These are phyloP conservation scores for Exophiala spinifera DNA, from an alignment of 2,329 filamentous ascomycete genomes.

Conservation along the genomic window DNA sequence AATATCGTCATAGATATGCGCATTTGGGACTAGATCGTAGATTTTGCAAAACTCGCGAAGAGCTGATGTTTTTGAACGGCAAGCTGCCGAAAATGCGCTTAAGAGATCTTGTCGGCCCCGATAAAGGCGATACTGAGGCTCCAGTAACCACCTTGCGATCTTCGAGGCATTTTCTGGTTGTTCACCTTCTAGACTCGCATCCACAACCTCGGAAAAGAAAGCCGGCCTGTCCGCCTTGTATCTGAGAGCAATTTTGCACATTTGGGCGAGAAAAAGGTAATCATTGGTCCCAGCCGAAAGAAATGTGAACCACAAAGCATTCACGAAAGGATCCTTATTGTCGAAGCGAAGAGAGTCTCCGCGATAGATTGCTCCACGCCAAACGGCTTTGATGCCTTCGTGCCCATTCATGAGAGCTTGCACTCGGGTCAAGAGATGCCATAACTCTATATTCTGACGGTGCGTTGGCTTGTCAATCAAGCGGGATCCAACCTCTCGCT, in stretches of 20 bases:
- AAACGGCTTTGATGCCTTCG: conserved; percentile 42
- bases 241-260: conserved; percentile 14
- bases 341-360: conserved; percentile 23
- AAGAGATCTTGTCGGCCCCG: conserved; percentile 21
- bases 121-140: conserved; percentile 11
- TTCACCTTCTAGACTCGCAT: conserved; percentile 35
- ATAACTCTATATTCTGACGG: conserved; percentile 40
- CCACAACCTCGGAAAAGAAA: conserved; percentile 48
- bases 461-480: conserved; percentile 37
- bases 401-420: conserved; percentile 44
- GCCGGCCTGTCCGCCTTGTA: conserved; percentile 29
- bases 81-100: conserved; percentile 16
- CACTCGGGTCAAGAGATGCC: conserved; percentile 45
- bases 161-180: conserved; percentile 20
- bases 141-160: conserved; percentile 20
- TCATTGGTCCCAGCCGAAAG: conserved; percentile 21
- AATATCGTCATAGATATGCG: conserved; percentile 44
- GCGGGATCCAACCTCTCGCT: conserved; percentile 35
- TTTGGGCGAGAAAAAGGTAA: conserved; percentile 16
- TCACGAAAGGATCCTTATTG: conserved; percentile 19
- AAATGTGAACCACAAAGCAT: conserved; percentile 23
- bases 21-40: conserved; percentile 38
- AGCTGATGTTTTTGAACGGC: conserved; percentile 28
- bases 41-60: conserved; percentile 41
- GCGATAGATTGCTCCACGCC: conserved; percentile 30